Evolutionary conservation across 2,329 filamentous ascomycete genomes (phyloP), one percentile per base, ranked within the genome.

Genomic region (Monilinia fructigena): DNA sequence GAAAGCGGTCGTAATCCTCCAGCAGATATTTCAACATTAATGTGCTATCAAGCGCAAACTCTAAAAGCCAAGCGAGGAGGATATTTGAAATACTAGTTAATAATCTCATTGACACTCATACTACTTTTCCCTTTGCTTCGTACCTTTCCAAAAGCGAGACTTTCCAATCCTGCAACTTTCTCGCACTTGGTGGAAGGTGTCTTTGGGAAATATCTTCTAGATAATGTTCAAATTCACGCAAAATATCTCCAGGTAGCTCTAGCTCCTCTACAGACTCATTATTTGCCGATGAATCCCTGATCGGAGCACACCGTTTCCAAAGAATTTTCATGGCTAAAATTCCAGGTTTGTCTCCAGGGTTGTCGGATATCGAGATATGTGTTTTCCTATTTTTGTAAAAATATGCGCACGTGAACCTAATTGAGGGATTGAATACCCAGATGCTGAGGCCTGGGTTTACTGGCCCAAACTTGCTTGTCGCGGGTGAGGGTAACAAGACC

Each of bases 161-260:
- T 35, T 82, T 82, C 89, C 89, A 92, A n/a, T 82, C 84, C 73
- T 85, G 81, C 70, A 90, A 89, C 38, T 72, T 78, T 66, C 85
- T 80, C 67, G 88, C 85, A 11, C 78, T 78, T 0, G 70, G 74
- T 1, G 89, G 89, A 11, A 92, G 74, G 20, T 86, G 73, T 3
- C 68, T 48, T 38, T 40, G 53, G 47, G 81, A 84, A 70, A 83
- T 87, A 10, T 73, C 73, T 14, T 78, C 74, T 75, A 77, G 7
- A 72, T 68, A 1, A 76, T 70, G 8, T 54, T 70, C 55, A 23
- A 88, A 75, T 40, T 78, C 77, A 6, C 74, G 66, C 38, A 88
- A 84, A 5, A 85, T 80, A 5, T 80, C 77, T 1, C 68, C 69
- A 0, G 87, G 85, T 42, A 91, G 76, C 40, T 77, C 79, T 18